A percentile compares a stretch with the other conserved stretches of the same genome.
These are phyloP conservation scores for Fusarium virguliforme DNA, from an alignment of 2,329 filamentous ascomycete genomes.

Conservation along the genomic window DNA sequence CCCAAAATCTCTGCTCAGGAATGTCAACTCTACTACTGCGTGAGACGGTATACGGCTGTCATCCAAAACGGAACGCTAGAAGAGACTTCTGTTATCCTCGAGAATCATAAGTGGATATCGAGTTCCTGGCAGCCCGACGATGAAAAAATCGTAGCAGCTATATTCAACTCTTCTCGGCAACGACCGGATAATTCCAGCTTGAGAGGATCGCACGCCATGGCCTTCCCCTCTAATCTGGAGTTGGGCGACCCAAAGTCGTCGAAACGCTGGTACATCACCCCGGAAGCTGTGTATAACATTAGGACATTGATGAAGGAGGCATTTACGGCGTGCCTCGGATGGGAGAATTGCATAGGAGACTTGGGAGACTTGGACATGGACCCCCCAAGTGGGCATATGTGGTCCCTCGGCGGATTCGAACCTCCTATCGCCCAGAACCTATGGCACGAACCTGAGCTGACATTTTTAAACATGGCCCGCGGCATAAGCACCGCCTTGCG, in stretches of 20 bases:
- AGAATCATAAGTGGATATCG: not conserved
- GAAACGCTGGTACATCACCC: not conserved
- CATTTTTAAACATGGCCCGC: not conserved
- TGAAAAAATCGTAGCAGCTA: no score
- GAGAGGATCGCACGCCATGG: no score
- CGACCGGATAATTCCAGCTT: no score
- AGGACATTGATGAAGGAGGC: not conserved
- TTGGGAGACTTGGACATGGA: not conserved
- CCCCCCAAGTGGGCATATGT: not conserved
- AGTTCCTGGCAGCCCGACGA: not conserved
- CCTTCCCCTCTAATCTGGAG: not conserved
- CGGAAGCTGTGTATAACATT: not conserved
- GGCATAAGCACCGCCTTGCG: conserved; percentile 6
- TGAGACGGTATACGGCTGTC: not conserved
- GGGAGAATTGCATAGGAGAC: not conserved
- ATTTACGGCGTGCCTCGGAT: not conserved
- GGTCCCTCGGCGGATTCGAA: no score
- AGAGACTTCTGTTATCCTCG: not conserved
- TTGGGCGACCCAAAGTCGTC: not conserved
- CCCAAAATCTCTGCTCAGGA: not conserved
- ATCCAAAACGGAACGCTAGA: not conserved
- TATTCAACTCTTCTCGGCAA: no score
- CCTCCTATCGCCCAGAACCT: not conserved
- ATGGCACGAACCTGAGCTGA: not conserved
- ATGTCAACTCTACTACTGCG: not conserved